These are phyloP conservation scores for Macrocybe gigantea DNA, from an alignment of 768 basidiomycete genomes.

Conservation along the genomic window DNA sequence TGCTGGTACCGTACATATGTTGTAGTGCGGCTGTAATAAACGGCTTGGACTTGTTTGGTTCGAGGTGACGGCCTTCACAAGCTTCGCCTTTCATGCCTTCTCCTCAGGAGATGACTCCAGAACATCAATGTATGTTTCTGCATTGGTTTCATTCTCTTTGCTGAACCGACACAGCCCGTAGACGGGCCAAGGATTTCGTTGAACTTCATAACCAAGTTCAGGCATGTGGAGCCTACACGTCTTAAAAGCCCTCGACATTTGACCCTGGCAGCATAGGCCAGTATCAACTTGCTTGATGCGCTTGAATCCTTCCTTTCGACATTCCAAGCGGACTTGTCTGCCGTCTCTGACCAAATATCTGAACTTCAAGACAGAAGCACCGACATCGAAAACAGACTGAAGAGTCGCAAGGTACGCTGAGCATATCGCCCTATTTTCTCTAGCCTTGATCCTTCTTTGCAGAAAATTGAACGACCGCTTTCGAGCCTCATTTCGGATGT, in stretches of 20 bases:
- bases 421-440: neutral
- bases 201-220: conserved; percentile 91
- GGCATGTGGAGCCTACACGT: conserved; percentile 30
- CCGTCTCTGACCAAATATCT: conserved; percentile 94
- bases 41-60: neutral
- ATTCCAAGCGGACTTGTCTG: conserved; percentile 90
- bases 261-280: conserved; percentile 49
- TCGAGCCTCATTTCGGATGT: conserved; percentile 76
- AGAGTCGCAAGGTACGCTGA: conserved; percentile 69
- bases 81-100: neutral
- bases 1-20: neutral
- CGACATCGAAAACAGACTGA: conserved; percentile 83
- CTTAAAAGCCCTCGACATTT: neutral
- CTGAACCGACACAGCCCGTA: conserved; percentile 22
- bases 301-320: conserved; percentile 90
- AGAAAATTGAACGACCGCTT: conserved; percentile 89
- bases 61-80: neutral
- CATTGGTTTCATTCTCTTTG: neutral
- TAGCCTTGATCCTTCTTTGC: conserved; percentile 2
- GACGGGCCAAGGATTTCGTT: conserved; percentile 58
- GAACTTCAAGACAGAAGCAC: conserved; percentile 89
- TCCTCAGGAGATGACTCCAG: neutral
- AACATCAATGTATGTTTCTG: conserved; percentile 29
- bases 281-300: conserved; percentile 78
- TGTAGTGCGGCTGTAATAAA: neutral